Base-by-base conservation (phyloP, 2,329 filamentous ascomycete species). In the Sporothrix inflata region DNA sequence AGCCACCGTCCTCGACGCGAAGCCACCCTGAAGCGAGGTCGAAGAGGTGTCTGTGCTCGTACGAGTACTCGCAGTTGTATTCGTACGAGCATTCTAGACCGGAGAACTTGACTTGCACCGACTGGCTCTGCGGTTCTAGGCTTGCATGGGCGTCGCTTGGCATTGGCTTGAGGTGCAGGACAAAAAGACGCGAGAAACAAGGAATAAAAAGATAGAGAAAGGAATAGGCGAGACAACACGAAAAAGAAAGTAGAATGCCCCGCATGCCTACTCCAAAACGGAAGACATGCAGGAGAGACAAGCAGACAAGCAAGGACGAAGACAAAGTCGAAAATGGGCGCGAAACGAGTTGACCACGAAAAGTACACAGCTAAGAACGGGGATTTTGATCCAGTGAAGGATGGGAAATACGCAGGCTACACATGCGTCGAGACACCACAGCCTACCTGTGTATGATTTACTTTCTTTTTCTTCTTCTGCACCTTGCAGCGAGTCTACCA, bases 371-470 rank as follows among this genome's bases (percentile, higher is more conserved):
- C 16, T 6, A 34, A 16, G 12, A 19, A 57, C 30, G 53, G 53
- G 27, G 53, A 57, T 34, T 19, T 19, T 19, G 27, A 53, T 14
- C n/a, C 8, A 38, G 21, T 45, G n/a, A 65, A 65, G 60, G 60
- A 65, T 65, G 38, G 38, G 38, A 65, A 65, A 45, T 65, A 65
- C 60, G 60, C 60, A 63, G 53, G 53, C 53, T 24, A 57, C 14
- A 19, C 55, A 38, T n/a, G 19, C 19, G 8, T 57, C 53, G 30
- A 40, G 19, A 45, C 34, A 65, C 14, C 4, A 45, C 34, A 42
- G 8, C 34, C 19, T 16, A 40, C 57, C 19, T n/a, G 5, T 63
- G n/a, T n/a, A 45, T 61, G 9, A 42, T 14, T 42, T 38, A 11
- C 57, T 42, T 63, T 65, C 21, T 38, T 63, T 45, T 42, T 45